Evolutionary conservation across 2,329 filamentous ascomycete species (phyloP).

Genomic region (Pseudogymnoascus sp.): DNA sequence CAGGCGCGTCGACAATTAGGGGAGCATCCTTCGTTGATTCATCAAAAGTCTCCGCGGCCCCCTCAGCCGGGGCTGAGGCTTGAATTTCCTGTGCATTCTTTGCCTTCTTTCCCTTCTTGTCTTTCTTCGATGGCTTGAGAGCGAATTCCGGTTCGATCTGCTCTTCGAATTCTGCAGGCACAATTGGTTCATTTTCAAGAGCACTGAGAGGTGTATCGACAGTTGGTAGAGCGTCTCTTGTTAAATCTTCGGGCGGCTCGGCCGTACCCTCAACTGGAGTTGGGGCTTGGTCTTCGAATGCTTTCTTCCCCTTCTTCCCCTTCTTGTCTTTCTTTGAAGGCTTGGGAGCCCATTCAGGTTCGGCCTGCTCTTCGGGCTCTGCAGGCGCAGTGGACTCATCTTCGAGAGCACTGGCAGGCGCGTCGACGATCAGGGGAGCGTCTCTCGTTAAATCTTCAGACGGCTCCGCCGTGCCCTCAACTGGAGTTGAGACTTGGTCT

Average conservation of each 20-base stretch:
- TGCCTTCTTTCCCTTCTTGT: slow-evolving; percentile 33
- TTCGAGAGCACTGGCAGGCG: background rate
- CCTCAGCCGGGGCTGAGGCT: background rate
- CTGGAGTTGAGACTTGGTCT: background rate
- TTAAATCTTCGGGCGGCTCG: background rate
- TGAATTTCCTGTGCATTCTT: background rate
- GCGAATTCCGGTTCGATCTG: background rate
- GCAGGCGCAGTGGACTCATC: background rate
- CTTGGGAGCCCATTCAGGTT: background rate
- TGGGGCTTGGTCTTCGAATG: background rate
- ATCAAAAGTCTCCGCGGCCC: background rate
- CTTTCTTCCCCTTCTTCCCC: slow-evolving; percentile 31
- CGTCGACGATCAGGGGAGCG: background rate
- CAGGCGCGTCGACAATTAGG: background rate
- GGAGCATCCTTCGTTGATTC: background rate
- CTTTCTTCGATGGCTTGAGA: slow-evolving; percentile 26
- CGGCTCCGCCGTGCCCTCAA: background rate
- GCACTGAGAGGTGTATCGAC: background rate
- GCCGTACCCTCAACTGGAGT: background rate
- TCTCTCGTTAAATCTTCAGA: background rate
- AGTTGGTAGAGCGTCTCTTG: background rate
- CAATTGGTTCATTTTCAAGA: background rate
- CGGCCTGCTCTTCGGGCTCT: background rate
- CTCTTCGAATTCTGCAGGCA: background rate
- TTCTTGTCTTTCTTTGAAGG: slow-evolving; percentile 19